Evolutionary conservation across 164 flowering plant species (phyloP), one percentile per base, ranked within the genome.

Genomic region (Vitis riparia): DNA sequence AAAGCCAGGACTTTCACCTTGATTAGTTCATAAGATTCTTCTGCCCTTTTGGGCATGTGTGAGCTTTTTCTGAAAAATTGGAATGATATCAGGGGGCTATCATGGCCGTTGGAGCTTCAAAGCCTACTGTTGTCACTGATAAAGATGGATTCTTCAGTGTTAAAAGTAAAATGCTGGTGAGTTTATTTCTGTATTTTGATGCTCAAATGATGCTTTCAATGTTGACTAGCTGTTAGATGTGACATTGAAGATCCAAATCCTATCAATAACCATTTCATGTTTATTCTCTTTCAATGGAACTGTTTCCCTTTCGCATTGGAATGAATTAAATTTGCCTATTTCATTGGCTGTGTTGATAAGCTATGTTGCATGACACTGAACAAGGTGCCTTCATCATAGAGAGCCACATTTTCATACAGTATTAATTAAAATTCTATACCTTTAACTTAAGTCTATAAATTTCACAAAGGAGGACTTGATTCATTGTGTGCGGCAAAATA

Each of bases 21-120:
- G 9, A 66, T 64, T 32, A 23, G 6, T 0, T 69, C 13, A 15
- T 23, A 47, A 37, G 63, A 23, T 62, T 65, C 9, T 69, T 44
- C 16, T 66, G 51, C 51, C 27, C 50, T 37, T 56, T 62, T 51
- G 9, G 47, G 15, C 51, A 14, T 11, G 68, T 9, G 15, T 11
- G 14, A 59, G 50, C 57, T 53, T 55, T 60, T 29, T 66, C 49
- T 5, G 75, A 32, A 62, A 48, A 9, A 30, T 17, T 66, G 37
- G 55, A 65, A 72, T 76, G 37, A 68, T 73, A 30, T 63, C 72
- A 94, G 97, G 98, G 98, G 10, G 98, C 98, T 67, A 94, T 94
- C 59, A 92, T 94, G 97, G 98, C 97, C 66, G 97, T 94, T 51
- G 97, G 98, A 71, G 98, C 97, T 71, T 92, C 98, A 68, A 94